Conservation (phyloP, 2,329 filamentous ascomycete species). For the Metarhizium brunneum region DNA sequence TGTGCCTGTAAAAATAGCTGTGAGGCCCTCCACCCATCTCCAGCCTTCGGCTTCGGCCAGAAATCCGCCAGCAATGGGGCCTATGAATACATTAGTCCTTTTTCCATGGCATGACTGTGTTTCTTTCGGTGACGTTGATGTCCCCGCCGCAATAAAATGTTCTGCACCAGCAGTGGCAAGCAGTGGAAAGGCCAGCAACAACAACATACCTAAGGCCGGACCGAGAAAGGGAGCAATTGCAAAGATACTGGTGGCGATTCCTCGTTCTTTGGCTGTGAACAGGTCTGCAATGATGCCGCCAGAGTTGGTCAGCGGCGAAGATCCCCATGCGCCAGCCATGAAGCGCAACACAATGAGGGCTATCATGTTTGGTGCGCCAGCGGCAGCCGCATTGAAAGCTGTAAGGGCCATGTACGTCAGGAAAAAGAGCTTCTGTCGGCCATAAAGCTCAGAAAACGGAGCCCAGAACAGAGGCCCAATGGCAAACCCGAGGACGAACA, state of each 20-base stretch:
- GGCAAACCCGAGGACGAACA: conserved; percentile 55
- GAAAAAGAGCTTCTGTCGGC: conserved; percentile 50
- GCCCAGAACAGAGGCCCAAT: conserved; percentile 58
- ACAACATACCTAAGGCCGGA: conserved; percentile 37
- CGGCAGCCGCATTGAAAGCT: conserved; percentile 51
- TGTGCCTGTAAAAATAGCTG: conserved; percentile 50
- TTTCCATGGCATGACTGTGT: neutral
- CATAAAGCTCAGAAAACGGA: conserved; percentile 55
- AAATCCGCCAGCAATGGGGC: conserved; percentile 56
- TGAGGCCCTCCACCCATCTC: conserved; percentile 56
- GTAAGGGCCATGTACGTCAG: conserved; percentile 48
- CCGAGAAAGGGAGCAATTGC: conserved; percentile 56
- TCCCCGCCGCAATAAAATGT: neutral
- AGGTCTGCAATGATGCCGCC: conserved; percentile 57
- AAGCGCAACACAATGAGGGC: conserved; percentile 61
- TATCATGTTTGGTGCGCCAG: conserved; percentile 46
- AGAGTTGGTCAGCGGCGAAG: conserved; percentile 52
- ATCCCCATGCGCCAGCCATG: conserved; percentile 54
- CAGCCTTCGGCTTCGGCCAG: conserved; percentile 50
- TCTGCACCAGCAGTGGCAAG: neutral
- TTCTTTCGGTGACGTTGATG: neutral
- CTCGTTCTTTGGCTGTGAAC: conserved; percentile 44
- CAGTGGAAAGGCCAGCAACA: neutral
- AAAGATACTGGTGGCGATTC: conserved; percentile 50
- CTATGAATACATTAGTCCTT: conserved; percentile 8